Evolutionary conservation across 306 rosid species (phyloP).

Genomic region (Lathyrus oleraceus): DNA sequence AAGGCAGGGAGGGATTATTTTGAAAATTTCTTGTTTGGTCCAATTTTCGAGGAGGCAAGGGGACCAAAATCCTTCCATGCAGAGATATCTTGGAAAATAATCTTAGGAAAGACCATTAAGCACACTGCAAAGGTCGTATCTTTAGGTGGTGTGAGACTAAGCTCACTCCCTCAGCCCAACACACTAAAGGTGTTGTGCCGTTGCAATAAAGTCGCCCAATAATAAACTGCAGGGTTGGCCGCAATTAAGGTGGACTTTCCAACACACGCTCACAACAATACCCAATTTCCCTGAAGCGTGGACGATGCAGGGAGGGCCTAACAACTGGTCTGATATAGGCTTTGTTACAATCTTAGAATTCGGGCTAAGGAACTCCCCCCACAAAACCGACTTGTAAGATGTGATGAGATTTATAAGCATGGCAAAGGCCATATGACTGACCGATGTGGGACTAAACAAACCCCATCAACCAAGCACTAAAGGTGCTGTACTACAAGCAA

Average conservation of each 20-base stretch:
- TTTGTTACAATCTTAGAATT: neutral
- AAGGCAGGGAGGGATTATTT: neutral
- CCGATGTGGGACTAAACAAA: neutral
- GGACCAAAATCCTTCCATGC: neutral
- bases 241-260: neutral
- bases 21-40: neutral
- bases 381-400: neutral
- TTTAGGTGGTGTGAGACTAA: neutral
- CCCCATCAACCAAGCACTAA: neutral
- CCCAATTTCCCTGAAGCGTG: neutral
- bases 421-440: neutral
- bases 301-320: neutral
- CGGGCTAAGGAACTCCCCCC: neutral
- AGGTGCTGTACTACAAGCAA: neutral
- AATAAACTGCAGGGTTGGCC: neutral
- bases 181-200: neutral
- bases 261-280: neutral
- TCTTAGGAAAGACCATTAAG: neutral
- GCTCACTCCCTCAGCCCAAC: neutral
- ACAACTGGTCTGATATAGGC: neutral
- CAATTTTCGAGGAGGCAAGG: neutral
- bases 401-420: neutral
- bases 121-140: neutral
- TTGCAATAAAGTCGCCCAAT: neutral
- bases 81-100: neutral